Evolutionary conservation across 805 yeast genomes (phyloP), one percentile per base, ranked within the genome.

Genomic region (Candida gorgasii): DNA sequence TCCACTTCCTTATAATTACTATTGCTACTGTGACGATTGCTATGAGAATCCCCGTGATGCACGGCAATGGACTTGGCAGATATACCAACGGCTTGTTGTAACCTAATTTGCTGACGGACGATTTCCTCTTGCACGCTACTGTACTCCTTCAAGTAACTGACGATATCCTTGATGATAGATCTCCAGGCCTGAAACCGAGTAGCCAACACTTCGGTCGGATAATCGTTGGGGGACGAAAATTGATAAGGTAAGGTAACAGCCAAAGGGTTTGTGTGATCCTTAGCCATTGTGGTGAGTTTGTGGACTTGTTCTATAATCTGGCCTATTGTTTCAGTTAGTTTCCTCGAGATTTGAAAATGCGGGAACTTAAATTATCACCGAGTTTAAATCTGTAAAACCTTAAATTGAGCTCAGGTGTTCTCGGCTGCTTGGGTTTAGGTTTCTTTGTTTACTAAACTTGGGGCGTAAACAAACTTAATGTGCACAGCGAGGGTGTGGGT

Each of bases 111-210:
- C 55, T 88, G 95, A 45, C 96, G 79, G 26, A 86, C 82, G 13
- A 88, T 77, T 58, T 90, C 96, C 61, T 90, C 97, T 59, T 89
- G 93, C 43, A 87, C 90, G 11, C 86, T 76, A 8, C 88, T 89
- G 29, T 81, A 82, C 55, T 89, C 96, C 47, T 77, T 78, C 48
- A 92, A 71, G 57, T 92, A 92, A 36, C 75, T 78, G 15, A 87
- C 74, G 43, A 92, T 65, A 26, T 92, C 84, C 47, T 82, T 80
- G 44, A 89, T 81, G 42, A 90, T 79, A 30, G 78, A 75, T 45
- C 96, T 73, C 97, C 97, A 92, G 2, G 95, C 84, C 38, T 82
- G 75, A 61, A 92, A 90, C 48, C 98, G 72, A 20, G 79, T 75
- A 2, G 96, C 93, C 46, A 92, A 69, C 5, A 86, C 78, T 44